Evolutionary conservation across 768 basidiomycete genomes (phyloP).

Genomic region (Tylopilus rubrobrunneus): DNA sequence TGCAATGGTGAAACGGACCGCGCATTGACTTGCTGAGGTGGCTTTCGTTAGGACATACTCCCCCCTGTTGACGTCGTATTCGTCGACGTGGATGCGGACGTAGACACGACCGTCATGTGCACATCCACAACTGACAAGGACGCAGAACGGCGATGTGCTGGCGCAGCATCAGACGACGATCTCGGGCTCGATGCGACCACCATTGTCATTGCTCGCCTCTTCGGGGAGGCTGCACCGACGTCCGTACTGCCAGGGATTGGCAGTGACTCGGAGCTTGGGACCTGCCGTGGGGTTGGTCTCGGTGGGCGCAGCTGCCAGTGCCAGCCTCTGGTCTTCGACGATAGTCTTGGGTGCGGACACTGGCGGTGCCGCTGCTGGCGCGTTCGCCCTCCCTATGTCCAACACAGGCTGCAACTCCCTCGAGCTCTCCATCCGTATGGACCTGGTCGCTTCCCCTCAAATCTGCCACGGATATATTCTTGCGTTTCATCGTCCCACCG

Average conservation of each 20-base stretch:
- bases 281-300: neutral
- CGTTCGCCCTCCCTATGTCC: neutral
- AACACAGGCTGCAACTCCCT: neutral
- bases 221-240: neutral
- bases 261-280: too few relatives aligned
- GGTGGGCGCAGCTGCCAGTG: neutral
- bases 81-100: neutral
- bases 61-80: neutral
- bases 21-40: neutral
- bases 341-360: too few relatives aligned
- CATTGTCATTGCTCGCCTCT: conserved; percentile 2
- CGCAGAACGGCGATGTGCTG: conserved; percentile 14
- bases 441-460: conserved; percentile 26
- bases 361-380: neutral
- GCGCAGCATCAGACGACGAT: neutral
- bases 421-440: conserved; percentile 27
- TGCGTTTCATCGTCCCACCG: conserved; percentile 5
- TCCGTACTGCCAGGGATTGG: too few relatives aligned
- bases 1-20: neutral
- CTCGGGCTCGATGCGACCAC: neutral
- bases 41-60: conserved; percentile 8
- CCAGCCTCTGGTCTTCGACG: neutral
- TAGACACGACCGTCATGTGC: neutral
- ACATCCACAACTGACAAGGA: conserved; percentile 9
- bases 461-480: conserved; percentile 23